phyloP scores from a whole-genome alignment of 1,284 basidiomycete species.

The Tilletia setariae region DNA sequence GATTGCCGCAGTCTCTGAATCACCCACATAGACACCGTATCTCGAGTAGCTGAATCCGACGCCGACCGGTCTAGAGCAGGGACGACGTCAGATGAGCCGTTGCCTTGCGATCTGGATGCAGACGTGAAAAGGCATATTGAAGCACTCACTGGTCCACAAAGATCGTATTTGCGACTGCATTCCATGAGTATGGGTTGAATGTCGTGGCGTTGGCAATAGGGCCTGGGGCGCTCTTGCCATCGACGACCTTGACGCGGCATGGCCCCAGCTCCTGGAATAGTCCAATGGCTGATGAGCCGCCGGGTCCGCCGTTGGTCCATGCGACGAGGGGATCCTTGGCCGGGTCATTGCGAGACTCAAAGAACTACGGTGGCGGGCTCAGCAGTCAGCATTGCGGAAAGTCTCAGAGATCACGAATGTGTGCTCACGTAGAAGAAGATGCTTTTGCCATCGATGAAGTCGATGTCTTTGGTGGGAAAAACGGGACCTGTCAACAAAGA shows the following conservation, averaged over 20 bases:
- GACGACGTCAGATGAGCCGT: too few relatives aligned
- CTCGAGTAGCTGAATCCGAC: constrained; percentile 83
- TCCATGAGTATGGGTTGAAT: constrained; percentile 75
- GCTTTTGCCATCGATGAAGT: constrained; percentile 65
- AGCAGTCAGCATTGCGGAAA: not conserved
- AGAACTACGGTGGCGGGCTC: constrained; percentile 60
- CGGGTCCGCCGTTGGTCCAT: constrained; percentile 85
- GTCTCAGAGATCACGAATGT: not conserved
- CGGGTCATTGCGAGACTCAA: constrained; percentile 73
- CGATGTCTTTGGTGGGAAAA: constrained; percentile 57
- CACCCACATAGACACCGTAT: constrained; percentile 67
- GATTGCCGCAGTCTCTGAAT: constrained; percentile 68
- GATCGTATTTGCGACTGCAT: constrained; percentile 59
- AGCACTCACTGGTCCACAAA: not conserved
- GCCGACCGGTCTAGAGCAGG: too few relatives aligned
- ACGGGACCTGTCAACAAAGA: too few relatives aligned
- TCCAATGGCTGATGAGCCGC: constrained; percentile 43
- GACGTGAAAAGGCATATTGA: constrained; percentile 55
- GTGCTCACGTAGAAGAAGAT: constrained; percentile 67
- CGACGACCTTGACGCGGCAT: constrained; percentile 63
- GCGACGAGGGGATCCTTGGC: constrained; percentile 75
- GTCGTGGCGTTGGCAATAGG: constrained; percentile 62
- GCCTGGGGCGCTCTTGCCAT: constrained; percentile 58
- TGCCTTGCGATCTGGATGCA: constrained; percentile 15
- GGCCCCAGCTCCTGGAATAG: constrained; percentile 82